Base-by-base conservation (phyloP, 148 eudicot genomes). In the Rhododendron griersonianum region DNA sequence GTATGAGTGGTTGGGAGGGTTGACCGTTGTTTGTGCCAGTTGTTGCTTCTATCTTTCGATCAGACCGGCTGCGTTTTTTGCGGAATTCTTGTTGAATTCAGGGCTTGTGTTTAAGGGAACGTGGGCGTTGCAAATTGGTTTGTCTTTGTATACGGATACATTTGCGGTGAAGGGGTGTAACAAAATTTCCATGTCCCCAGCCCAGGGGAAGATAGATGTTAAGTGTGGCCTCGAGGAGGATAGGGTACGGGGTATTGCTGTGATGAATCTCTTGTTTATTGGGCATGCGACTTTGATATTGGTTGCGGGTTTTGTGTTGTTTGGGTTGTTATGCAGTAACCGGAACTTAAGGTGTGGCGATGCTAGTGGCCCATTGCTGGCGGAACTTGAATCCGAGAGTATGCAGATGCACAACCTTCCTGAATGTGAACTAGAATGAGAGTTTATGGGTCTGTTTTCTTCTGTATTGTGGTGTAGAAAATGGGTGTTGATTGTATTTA, bases 171-270 rank as follows among this genome's bases (percentile, higher is more conserved):
- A 92, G 69, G 98, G 99, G 35, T 96, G 99, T 89, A 82, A 88
- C 14, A 90, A 81, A 30, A 33, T 91, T 84, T 78, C 89, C 39
- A 73, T 91, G 77, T 77, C 81, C 80, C 75, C 86, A 21, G 82
- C 75, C 18, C 86, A 88, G 23, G 93, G 91, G 18, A 80, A 85
- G 88, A 90, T 81, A 89, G 95, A 94, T 94, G 89, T 96, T 35
- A 94, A 91, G 84, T 96, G 98, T 91, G 95, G 90, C 78, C 94
- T 96, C 84, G 93, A 91, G 79, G 98, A 91, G 80, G 95, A 96
- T 91, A 89, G 87, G 44, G 89, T 87, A 83, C 90, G 99, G 89
- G 95, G 94, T 47, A 88, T 90, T 23, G 92, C 95, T 51, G 87
- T 95, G 91, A 91, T 95, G 92, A 92, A 94, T 84, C 84, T 95